Percentiles rank a stretch among this genome's conserved stretches.
These are phyloP conservation scores for Cubamyces sp. DNA, from an alignment of 768 basidiomycete species.

Conservation along the genomic window DNA sequence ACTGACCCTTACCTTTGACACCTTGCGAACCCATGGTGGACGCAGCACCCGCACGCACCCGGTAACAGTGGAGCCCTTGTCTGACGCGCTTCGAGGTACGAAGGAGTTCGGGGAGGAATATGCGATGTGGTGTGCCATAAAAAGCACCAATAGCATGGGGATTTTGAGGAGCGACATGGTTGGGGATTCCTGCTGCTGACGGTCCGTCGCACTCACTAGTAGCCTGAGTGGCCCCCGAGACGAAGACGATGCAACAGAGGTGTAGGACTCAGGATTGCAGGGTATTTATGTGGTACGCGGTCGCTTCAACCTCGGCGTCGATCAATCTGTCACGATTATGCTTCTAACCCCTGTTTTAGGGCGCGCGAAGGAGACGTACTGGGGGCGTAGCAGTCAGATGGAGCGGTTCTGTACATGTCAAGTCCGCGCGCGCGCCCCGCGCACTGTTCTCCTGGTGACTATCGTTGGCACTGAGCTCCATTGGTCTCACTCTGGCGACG, in stretches of 20 bases:
- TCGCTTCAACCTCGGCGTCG: too few relatives aligned
- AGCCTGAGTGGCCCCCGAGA: background rate
- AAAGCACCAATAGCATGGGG: background rate
- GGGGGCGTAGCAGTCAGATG: too few relatives aligned
- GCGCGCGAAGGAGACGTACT: background rate
- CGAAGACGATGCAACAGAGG: background rate
- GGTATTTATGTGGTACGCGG: background rate
- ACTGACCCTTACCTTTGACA: constrained; percentile 7
- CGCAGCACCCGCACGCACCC: background rate
- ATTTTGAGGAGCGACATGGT: background rate
- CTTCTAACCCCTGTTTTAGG: background rate
- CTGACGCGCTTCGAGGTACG: background rate
- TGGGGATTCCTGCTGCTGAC: background rate
- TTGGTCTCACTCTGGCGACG: too few relatives aligned
- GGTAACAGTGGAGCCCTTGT: background rate
- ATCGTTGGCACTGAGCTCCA: too few relatives aligned
- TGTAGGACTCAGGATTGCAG: background rate
- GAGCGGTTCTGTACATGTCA: too few relatives aligned
- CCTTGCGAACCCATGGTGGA: background rate
- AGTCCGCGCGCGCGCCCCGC: too few relatives aligned
- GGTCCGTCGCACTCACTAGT: background rate
- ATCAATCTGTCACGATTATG: too few relatives aligned
- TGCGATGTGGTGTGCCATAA: constrained; percentile 12
- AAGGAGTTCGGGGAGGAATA: constrained; percentile 12
- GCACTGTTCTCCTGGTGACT: too few relatives aligned